Evolutionary conservation across 495 filamentous ascomycete species (phyloP).

Genomic region (Penicillium goetzii): DNA sequence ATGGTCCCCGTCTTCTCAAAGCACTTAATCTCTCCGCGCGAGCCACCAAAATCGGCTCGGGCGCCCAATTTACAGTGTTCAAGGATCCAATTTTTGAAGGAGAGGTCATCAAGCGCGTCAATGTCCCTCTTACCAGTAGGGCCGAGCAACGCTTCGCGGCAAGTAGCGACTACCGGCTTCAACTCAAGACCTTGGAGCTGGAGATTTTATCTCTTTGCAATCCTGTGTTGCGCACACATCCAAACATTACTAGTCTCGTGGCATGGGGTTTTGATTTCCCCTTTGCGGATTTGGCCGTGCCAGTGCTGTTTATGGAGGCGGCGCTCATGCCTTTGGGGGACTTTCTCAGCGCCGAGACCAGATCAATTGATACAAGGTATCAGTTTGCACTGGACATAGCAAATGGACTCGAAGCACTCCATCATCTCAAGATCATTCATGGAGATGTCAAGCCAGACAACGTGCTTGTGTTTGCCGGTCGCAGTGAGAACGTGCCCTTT

Average conservation of each 20-base stretch:
- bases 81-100: conserved; percentile 27
- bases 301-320: conserved; percentile 28
- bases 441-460: conserved; percentile 47
- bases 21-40: conserved; percentile 17
- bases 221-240: conserved; percentile 16
- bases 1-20: conserved; percentile 27
- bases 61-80: conserved; percentile 27
- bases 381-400: conserved; percentile 50
- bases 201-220: conserved; percentile 22
- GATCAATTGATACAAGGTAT: conserved; percentile 17
- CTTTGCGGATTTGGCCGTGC: conserved; percentile 23
- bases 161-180: conserved; percentile 16
- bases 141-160: conserved; percentile 14
- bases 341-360: conserved; percentile 16
- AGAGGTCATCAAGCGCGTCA: conserved; percentile 27
- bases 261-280: conserved; percentile 35
- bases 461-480: conserved; percentile 37
- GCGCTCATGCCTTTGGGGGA: conserved; percentile 24
- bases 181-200: conserved; percentile 12
- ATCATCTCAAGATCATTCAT: conserved; percentile 72
- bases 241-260: conserved; percentile 27
- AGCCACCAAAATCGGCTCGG: conserved; percentile 23
- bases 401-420: conserved; percentile 71
- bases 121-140: conserved; percentile 15
- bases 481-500: conserved; percentile 26